phyloP scores from a whole-genome alignment of 2,329 filamentous ascomycete genomes.

The Alternaria ethzedia region DNA sequence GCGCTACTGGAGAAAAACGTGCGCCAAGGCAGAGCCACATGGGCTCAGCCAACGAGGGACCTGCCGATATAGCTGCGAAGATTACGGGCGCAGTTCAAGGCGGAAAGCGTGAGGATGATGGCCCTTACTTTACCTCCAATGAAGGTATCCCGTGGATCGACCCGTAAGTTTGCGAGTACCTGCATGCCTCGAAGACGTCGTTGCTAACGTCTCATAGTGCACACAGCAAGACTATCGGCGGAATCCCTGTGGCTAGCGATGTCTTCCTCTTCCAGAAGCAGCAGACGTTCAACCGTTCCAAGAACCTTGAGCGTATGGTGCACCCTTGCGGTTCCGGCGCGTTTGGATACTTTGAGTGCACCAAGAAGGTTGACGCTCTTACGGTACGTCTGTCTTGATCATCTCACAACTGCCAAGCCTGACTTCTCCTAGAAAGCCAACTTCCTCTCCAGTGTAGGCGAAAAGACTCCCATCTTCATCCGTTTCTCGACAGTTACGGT shows the following conservation, averaged over 20 bases:
- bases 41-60: constrained; percentile 57
- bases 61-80: constrained; percentile 59
- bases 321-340: constrained; percentile 53
- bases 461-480: constrained; percentile 53
- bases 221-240: constrained; percentile 62
- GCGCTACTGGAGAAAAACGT: constrained; percentile 48
- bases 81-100: constrained; percentile 55
- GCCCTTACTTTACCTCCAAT: constrained; percentile 62
- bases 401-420: not conserved
- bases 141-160: constrained; percentile 61
- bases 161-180: constrained; percentile 34
- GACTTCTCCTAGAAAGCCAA: constrained; percentile 44
- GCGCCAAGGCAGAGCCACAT: constrained; percentile 50
- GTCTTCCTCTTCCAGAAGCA: constrained; percentile 62
- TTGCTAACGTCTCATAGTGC: constrained; percentile 20
- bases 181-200: not conserved
- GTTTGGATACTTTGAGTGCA: constrained; percentile 57
- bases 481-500: constrained; percentile 56
- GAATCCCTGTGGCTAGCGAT: constrained; percentile 59
- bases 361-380: constrained; percentile 45
- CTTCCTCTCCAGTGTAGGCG: constrained; percentile 49
- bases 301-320: constrained; percentile 55
- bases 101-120: constrained; percentile 58
- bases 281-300: constrained; percentile 64
- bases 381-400: constrained; percentile 26